Conservation (phyloP, 805 yeast genomes). For the Metschnikowia bowlesiae region DNA sequence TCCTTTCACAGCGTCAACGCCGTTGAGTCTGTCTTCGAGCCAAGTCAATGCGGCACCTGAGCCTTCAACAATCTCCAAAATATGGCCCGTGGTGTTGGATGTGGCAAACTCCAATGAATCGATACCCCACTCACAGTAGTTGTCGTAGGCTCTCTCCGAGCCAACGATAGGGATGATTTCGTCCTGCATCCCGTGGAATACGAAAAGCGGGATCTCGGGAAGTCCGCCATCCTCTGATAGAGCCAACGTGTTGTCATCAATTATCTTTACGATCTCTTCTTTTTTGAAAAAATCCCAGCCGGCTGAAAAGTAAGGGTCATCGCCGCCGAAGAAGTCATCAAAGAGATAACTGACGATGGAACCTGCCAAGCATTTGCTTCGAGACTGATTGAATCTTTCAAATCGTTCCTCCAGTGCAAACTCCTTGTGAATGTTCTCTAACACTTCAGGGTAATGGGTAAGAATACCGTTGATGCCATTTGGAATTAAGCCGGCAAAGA, state of each 20-base stretch:
- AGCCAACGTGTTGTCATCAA: slow-evolving; percentile 9
- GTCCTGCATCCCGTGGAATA: slow-evolving; percentile 23
- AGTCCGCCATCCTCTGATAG: slow-evolving; percentile 4
- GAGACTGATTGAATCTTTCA: slow-evolving; percentile 1
- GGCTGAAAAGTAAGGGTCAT: slow-evolving; percentile 2
- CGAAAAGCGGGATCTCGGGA: slow-evolving; percentile 25
- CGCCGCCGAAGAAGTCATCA: slow-evolving; percentile 5
- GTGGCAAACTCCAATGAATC: slow-evolving; percentile 26
- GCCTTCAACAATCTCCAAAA: slow-evolving; percentile 18
- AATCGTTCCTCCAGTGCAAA: background rate
- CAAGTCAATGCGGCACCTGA: slow-evolving; percentile 13
- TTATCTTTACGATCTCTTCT: background rate
- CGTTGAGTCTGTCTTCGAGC: slow-evolving; percentile 12
- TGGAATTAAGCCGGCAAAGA: slow-evolving; percentile 29
- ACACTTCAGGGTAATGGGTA: slow-evolving; percentile 28
- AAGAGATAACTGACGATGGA: background rate
- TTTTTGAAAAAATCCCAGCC: slow-evolving; percentile 5
- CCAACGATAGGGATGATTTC: slow-evolving; percentile 20
- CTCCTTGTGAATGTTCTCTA: background rate
- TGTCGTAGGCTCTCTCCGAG: slow-evolving; percentile 19
- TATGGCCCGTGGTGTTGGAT: slow-evolving; percentile 26
- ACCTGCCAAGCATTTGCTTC: slow-evolving; percentile 2
- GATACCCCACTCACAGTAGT: slow-evolving; percentile 30
- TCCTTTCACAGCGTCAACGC: slow-evolving; percentile 10
- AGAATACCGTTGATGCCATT: slow-evolving; percentile 28